phyloP scores from a whole-genome alignment of 179 eudicot species.

The Camellia oleifera region DNA sequence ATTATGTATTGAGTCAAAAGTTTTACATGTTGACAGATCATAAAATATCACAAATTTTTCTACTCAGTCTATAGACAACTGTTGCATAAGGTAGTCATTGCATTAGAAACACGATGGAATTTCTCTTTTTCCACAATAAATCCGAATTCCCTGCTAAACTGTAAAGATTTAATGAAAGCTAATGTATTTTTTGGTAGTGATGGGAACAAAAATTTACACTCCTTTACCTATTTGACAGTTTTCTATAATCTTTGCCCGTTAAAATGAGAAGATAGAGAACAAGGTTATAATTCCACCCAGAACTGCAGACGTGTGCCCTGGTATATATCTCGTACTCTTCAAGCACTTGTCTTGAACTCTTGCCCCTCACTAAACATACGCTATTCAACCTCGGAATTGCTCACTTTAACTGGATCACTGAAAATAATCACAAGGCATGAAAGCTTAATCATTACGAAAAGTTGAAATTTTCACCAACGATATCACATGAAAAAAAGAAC shows the following conservation, averaged over 20 bases:
- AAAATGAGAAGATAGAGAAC: not conserved
- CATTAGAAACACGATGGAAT: not conserved
- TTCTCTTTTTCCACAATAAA: not conserved
- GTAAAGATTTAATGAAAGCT: not conserved
- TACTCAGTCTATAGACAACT: not conserved
- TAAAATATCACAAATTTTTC: not conserved
- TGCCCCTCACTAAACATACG: not conserved
- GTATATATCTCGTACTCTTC: not conserved
- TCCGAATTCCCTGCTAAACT: not conserved
- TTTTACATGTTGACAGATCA: not conserved
- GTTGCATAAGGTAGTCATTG: not conserved
- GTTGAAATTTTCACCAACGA: too few species aligned
- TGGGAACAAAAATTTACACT: not conserved
- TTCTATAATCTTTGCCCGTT: not conserved
- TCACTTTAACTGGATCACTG: not conserved
- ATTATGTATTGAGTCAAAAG: not conserved
- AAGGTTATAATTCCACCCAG: not conserved
- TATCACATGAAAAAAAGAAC: not conserved
- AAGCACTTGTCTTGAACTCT: not conserved
- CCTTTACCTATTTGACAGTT: not conserved
- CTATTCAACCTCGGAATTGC: too few species aligned
- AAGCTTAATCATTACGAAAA: not conserved
- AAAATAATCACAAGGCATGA: not conserved
- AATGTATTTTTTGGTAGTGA: not conserved
- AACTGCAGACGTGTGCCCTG: not conserved